Conservation (phyloP, 305 asterid genomes). For the Andrographis paniculata region DNA sequence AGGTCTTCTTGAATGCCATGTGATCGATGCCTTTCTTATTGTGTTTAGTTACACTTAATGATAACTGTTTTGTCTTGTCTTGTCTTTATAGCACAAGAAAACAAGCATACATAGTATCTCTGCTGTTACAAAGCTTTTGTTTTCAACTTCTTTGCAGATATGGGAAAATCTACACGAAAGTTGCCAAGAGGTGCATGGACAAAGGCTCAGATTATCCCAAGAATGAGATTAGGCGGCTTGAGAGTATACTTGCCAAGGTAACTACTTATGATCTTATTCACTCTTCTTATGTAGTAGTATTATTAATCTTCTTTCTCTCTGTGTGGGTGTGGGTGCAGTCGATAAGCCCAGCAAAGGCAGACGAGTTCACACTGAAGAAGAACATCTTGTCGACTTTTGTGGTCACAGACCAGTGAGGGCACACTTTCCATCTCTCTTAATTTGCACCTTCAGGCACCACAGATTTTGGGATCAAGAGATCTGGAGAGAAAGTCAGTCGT, state of each 20-base stretch:
- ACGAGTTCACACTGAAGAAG: slow-evolving; percentile 52
- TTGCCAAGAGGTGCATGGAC: slow-evolving; percentile 70
- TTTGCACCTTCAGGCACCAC: neutral
- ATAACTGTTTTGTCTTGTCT: slow-evolving; percentile 8
- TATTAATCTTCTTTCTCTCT: too few relatives aligned
- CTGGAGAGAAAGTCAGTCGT: too few relatives aligned
- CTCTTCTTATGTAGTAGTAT: too few relatives aligned
- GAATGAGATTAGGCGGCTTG: slow-evolving; percentile 70
- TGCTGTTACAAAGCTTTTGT: too few relatives aligned
- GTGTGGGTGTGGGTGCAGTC: slow-evolving; percentile 29
- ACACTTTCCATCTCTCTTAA: neutral
- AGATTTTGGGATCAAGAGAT: too few relatives aligned
- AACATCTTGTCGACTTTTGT: slow-evolving; percentile 37
- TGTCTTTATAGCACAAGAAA: too few relatives aligned
- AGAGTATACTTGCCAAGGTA: slow-evolving; percentile 93
- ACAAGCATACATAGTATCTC: too few relatives aligned
- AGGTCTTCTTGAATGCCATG: too few relatives aligned
- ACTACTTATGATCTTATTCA: too few relatives aligned
- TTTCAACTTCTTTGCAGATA: slow-evolving; percentile 34
- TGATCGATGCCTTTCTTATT: too few relatives aligned
- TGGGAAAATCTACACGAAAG: slow-evolving; percentile 75
- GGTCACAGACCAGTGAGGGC: slow-evolving; percentile 23
- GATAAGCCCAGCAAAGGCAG: slow-evolving; percentile 42
- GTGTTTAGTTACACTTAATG: too few relatives aligned
- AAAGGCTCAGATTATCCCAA: slow-evolving; percentile 79